phyloP scores from a whole-genome alignment of 352 stramenopile species.

The Globisporangium camurandrum region DNA sequence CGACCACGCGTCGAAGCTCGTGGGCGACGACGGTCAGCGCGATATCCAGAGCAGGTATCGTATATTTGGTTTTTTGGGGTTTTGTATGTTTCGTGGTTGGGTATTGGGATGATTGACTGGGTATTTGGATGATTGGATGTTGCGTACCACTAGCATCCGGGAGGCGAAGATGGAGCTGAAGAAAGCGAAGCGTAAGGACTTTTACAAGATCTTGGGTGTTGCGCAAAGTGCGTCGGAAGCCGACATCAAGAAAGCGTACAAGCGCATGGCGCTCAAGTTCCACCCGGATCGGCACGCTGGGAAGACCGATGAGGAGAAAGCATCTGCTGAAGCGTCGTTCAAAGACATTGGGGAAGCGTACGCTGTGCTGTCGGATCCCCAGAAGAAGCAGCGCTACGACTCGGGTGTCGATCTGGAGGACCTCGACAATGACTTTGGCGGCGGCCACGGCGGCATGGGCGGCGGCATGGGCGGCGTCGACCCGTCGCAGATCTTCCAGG shows the following conservation, averaged over 20 bases:
- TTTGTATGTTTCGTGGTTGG: not conserved
- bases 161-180: slow-evolving; percentile 91
- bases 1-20: slow-evolving; percentile 83
- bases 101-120: not conserved
- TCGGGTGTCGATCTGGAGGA: slow-evolving; percentile 91
- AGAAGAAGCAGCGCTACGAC: slow-evolving; percentile 94
- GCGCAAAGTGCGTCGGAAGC: slow-evolving; percentile 67
- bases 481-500: slow-evolving; percentile 82
- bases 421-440: slow-evolving; percentile 84
- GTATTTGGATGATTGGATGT: not conserved
- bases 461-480: slow-evolving; percentile 77
- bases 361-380: slow-evolving; percentile 90
- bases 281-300: slow-evolving; percentile 93
- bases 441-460: slow-evolving; percentile 47
- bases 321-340: slow-evolving; percentile 89
- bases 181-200: slow-evolving; percentile 94
- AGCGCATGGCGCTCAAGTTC: slow-evolving; percentile 90
- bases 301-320: slow-evolving; percentile 89
- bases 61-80: no score
- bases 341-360: slow-evolving; percentile 97
- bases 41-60: slow-evolving; percentile 57
- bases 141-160: slow-evolving; percentile 40
- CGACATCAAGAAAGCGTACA: slow-evolving; percentile 99
- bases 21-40: slow-evolving; percentile 68
- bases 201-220: slow-evolving; percentile 92